These are phyloP conservation scores for Pulveroboletus sp. DNA, from an alignment of 768 basidiomycete species.

Conservation along the genomic window DNA sequence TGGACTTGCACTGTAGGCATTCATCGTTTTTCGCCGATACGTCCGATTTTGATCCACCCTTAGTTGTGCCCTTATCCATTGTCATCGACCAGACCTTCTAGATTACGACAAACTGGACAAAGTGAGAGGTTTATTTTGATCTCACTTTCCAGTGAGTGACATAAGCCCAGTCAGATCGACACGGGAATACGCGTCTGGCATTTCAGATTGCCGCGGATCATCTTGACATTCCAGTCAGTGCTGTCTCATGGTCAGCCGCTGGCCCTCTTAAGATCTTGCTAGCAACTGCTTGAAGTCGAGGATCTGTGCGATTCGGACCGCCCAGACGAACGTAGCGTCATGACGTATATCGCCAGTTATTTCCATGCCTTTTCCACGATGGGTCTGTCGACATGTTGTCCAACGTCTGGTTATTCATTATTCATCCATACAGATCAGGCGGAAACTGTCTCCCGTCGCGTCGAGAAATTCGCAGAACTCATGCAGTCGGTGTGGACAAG, in stretches of 20 bases:
- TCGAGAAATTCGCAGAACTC: conserved; percentile 93
- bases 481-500: conserved; percentile 90
- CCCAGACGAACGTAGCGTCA: conserved; percentile 94
- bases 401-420: background rate
- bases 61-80: conserved; percentile 96
- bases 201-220: conserved; percentile 86
- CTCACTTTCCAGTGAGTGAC: conserved; percentile 6
- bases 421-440: conserved; percentile 66
- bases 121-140: conserved; percentile 35
- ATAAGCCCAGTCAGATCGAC: conserved; percentile 57
- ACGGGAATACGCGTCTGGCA: conserved; percentile 81
- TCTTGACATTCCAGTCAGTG: conserved; percentile 82
- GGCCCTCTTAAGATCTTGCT: conserved; percentile 1
- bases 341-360: conserved; percentile 96
- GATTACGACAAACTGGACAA: conserved; percentile 88
- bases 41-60: conserved; percentile 9
- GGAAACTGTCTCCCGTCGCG: conserved; percentile 87
- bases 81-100: conserved; percentile 91
- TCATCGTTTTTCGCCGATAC: background rate
- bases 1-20: conserved; percentile 84
- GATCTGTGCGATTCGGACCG: conserved; percentile 85
- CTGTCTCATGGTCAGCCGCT: background rate
- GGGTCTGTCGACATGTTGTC: conserved; percentile 50
- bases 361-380: conserved; percentile 98
- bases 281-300: conserved; percentile 96